Percentiles rank a stretch among this genome's conserved stretches.
Conservation (phyloP, 2,329 filamentous ascomycete species). For the Trichoderma aggressivum region DNA sequence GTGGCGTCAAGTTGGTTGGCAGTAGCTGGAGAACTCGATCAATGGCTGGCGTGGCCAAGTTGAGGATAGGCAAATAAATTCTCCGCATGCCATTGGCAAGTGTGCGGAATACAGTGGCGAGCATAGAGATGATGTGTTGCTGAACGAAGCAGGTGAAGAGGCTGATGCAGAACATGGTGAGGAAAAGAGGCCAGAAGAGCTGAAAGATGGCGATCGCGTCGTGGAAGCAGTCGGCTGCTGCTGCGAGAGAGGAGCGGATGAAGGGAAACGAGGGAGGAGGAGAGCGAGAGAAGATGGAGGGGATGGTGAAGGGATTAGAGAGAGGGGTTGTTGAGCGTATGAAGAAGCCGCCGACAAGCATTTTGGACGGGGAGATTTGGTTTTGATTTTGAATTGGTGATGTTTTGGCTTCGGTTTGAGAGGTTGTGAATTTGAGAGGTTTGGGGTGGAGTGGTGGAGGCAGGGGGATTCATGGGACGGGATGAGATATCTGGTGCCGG, state of each 20-base stretch:
- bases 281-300: background rate
- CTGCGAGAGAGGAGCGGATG: background rate
- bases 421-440: background rate
- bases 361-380: background rate
- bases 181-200: background rate
- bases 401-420: background rate
- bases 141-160: background rate
- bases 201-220: background rate
- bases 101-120: background rate
- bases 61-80: background rate
- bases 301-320: background rate
- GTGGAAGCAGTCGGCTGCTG: background rate
- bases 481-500: background rate
- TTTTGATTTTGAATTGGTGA: background rate
- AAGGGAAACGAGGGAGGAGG: background rate
- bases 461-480: background rate
- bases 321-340: background rate
- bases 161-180: background rate
- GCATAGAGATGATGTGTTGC: background rate
- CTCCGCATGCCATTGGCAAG: background rate
- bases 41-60: background rate
- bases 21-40: background rate
- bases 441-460: background rate
- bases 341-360: background rate
- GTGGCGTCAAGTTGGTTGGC: background rate